Evolutionary conservation across 192 early-diverging fungal species (phyloP).

Genomic region (Haplosporangium gracile): DNA sequence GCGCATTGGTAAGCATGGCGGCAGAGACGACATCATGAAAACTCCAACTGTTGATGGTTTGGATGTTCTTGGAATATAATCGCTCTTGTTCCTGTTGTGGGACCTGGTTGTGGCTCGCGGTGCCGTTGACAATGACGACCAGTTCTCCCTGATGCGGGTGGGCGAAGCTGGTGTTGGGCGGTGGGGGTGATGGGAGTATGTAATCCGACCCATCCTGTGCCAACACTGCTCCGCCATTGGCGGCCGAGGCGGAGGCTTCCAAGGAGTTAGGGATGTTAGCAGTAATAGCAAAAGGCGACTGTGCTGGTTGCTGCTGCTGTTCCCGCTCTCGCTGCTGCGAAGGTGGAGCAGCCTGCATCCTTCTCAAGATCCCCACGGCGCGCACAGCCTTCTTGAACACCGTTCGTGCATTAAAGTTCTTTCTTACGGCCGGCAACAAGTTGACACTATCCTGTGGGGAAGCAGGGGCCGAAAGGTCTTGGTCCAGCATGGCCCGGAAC

Average conservation of each 20-base stretch:
- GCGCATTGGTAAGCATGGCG: constrained; percentile 17
- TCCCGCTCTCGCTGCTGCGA: not conserved
- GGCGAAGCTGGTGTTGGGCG: not conserved
- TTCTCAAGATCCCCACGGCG: constrained; percentile 35
- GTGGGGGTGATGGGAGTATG: not conserved
- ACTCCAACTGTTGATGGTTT: not conserved
- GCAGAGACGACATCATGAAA: constrained; percentile 49
- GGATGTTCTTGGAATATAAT: not conserved
- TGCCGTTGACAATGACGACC: not conserved
- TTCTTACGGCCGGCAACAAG: constrained; percentile 32
- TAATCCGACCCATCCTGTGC: not conserved
- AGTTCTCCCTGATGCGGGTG: not conserved
- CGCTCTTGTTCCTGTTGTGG: not conserved
- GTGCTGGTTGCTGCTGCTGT: not conserved
- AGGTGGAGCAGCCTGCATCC: constrained; percentile 29
- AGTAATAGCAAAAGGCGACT: not conserved
- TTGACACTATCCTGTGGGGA: constrained; percentile 46
- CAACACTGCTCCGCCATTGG: not conserved
- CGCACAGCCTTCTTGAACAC: constrained; percentile 52
- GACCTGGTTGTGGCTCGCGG: not conserved
- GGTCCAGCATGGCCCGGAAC: constrained; percentile 66
- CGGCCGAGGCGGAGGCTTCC: not conserved
- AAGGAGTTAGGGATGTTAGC: not conserved
- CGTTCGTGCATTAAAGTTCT: constrained; percentile 49
- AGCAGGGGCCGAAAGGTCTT: constrained; percentile 28